These are phyloP conservation scores for Suhomyces taliae DNA, from an alignment of 1,139 yeast species.

Conservation along the genomic window DNA sequence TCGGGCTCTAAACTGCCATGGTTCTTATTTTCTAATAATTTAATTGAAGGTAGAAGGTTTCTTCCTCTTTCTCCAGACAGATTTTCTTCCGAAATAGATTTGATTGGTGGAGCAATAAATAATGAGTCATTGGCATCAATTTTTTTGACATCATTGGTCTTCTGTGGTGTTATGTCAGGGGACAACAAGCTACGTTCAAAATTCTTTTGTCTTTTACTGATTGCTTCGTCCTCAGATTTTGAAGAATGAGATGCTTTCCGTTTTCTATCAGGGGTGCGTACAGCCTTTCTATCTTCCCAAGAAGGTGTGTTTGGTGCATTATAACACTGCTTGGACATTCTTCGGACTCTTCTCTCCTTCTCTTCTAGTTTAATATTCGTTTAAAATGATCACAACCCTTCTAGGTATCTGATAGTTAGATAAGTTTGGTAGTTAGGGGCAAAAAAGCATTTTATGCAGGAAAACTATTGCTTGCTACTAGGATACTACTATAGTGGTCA, in stretches of 20 bases:
- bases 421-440: no score
- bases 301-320: neutral
- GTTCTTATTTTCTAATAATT: slow-evolving; percentile 1
- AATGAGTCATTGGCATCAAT: slow-evolving; percentile 9
- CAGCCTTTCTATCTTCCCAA: neutral
- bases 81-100: slow-evolving; percentile 5
- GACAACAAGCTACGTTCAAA: slow-evolving; percentile 7
- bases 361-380: no score
- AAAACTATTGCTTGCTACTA: no score
- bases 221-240: neutral
- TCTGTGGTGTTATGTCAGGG: slow-evolving; percentile 14
- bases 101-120: slow-evolving; percentile 8
- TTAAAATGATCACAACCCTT: no score
- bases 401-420: no score
- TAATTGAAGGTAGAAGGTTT: slow-evolving; percentile 10
- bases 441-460: no score
- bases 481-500: no score
- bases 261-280: neutral
- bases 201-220: slow-evolving; percentile 9
- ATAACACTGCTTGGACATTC: no score
- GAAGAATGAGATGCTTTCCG: no score
- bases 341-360: no score
- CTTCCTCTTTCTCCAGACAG: slow-evolving; percentile 14
- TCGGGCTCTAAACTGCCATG: slow-evolving; percentile 4
- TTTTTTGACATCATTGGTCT: slow-evolving; percentile 3